Percentiles rank a stretch among this genome's conserved stretches.
These are phyloP conservation scores for Aurinia saxatilis DNA, from an alignment of 345 rosid genomes.

Conservation along the genomic window DNA sequence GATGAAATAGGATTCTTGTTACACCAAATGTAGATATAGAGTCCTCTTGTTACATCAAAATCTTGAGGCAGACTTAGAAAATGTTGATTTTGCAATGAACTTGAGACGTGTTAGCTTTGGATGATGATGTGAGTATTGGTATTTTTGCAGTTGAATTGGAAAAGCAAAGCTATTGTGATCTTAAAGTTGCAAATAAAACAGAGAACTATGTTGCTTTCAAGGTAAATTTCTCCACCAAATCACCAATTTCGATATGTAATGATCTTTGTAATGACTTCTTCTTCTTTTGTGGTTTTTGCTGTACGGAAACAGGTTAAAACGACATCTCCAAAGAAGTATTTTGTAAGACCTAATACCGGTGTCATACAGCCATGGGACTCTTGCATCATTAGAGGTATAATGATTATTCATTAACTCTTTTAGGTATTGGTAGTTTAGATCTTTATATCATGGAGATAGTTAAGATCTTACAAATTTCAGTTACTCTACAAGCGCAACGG, in stretches of 20 bases:
- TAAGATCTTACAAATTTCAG: slow-evolving; percentile 28
- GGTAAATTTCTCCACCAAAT: slow-evolving; percentile 28
- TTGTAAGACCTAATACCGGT: slow-evolving; percentile 89
- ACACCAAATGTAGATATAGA: too few species aligned
- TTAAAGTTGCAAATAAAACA: slow-evolving; percentile 66
- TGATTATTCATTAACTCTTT: not conserved
- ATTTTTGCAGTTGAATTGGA: slow-evolving; percentile 56
- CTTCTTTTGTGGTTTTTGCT: not conserved
- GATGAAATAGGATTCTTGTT: not conserved
- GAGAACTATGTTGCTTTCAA: slow-evolving; percentile 73
- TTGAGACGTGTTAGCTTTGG: too few species aligned
- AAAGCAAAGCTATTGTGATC: slow-evolving; percentile 63
- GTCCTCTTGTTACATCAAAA: not conserved
- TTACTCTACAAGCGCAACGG: slow-evolving; percentile 84
- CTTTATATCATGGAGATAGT: not conserved
- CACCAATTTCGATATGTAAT: not conserved
- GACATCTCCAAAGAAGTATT: slow-evolving; percentile 96
- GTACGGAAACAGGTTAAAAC: slow-evolving; percentile 68
- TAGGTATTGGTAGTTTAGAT: not conserved
- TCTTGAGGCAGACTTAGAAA: not conserved
- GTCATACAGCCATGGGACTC: slow-evolving; percentile 81
- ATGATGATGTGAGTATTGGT: not conserved
- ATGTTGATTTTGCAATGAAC: not conserved
- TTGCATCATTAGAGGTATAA: slow-evolving; percentile 58
- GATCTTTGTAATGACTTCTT: not conserved